A percentile compares a stretch with the other conserved stretches of the same genome.
Evolutionary conservation across 2,329 filamentous ascomycete species (phyloP).

Genomic region (Colletotrichum theobromicola): DNA sequence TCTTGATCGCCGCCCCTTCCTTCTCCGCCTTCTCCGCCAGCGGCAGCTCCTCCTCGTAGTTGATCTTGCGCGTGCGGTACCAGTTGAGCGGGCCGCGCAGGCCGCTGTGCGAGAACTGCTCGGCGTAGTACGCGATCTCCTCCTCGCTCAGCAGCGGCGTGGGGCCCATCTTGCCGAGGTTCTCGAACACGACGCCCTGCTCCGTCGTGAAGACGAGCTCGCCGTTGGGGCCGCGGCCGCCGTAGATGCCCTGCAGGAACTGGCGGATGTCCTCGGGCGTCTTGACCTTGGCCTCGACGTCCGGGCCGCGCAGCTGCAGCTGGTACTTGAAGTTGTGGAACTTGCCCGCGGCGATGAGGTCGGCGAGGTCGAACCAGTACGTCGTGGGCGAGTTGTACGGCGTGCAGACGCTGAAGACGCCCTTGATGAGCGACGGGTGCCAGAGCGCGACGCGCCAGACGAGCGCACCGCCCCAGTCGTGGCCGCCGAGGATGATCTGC

Average conservation of each 20-base stretch:
- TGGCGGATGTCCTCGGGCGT: constrained; percentile 68
- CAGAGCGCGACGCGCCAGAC: constrained; percentile 78
- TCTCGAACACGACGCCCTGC: constrained; percentile 69
- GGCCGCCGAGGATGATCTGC: constrained; percentile 81
- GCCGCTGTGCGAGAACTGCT: constrained; percentile 73
- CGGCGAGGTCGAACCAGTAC: constrained; percentile 61
- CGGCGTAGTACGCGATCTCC: constrained; percentile 79
- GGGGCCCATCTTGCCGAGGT: constrained; percentile 60
- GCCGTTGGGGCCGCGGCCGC: constrained; percentile 62
- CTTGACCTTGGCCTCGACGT: constrained; percentile 64
- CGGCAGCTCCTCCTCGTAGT: constrained; percentile 75
- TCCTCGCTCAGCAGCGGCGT: constrained; percentile 67
- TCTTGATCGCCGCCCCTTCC: constrained; percentile 35
- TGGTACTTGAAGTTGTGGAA: constrained; percentile 84
- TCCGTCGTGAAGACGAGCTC: constrained; percentile 62
- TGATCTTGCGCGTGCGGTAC: constrained; percentile 79
- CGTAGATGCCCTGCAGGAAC: constrained; percentile 76
- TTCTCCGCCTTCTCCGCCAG: constrained; percentile 58
- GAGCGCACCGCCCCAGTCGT: constrained; percentile 89
- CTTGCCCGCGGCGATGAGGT: constrained; percentile 57
- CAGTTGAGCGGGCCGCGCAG: constrained; percentile 84
- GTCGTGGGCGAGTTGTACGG: constrained; percentile 66
- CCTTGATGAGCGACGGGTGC: constrained; percentile 74
- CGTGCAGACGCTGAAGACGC: constrained; percentile 82
- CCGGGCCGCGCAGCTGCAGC: constrained; percentile 74